phyloP scores from a whole-genome alignment of 192 early-diverging fungal genomes.

The Entomortierella chlamydospora region DNA sequence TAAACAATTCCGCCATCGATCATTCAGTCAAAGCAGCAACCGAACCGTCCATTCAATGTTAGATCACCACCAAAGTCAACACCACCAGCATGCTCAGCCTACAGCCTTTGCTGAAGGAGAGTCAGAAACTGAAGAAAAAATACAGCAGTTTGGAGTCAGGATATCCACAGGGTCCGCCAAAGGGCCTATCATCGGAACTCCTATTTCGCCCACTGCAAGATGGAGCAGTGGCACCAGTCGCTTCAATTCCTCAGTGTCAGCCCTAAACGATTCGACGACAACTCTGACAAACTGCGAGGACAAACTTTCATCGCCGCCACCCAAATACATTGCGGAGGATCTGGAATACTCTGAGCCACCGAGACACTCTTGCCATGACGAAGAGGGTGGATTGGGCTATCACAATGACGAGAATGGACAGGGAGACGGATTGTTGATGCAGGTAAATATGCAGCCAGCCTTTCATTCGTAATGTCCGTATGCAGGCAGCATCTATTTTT shows the following conservation, averaged over 20 bases:
- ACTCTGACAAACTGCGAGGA: neutral
- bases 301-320: slow-evolving; percentile 25
- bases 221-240: slow-evolving; percentile 4
- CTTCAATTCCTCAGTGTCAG: neutral
- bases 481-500: slow-evolving; percentile 1
- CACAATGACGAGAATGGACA: slow-evolving; percentile 1
- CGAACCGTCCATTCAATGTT: slow-evolving; percentile 22
- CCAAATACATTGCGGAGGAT: slow-evolving; percentile 44
- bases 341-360: slow-evolving; percentile 39
- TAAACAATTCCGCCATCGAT: slow-evolving; percentile 31
- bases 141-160: neutral
- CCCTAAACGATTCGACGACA: neutral
- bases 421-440: slow-evolving; percentile 48
- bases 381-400: slow-evolving; percentile 14
- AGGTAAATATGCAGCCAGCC: slow-evolving; percentile 25
- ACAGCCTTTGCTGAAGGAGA: slow-evolving; percentile 27
- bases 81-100: neutral
- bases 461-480: neutral
- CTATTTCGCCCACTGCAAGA: neutral
- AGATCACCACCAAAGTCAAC: slow-evolving; percentile 4
- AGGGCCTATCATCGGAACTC: neutral
- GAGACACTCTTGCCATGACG: slow-evolving; percentile 8
- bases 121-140: slow-evolving; percentile 10
- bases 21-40: slow-evolving; percentile 34
- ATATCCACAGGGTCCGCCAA: neutral